A percentile compares a stretch with the other conserved stretches of the same genome.
Conservation (phyloP, 176 grass and related monocot genomes). For the barley (Hordeum vulgare) region DNA sequence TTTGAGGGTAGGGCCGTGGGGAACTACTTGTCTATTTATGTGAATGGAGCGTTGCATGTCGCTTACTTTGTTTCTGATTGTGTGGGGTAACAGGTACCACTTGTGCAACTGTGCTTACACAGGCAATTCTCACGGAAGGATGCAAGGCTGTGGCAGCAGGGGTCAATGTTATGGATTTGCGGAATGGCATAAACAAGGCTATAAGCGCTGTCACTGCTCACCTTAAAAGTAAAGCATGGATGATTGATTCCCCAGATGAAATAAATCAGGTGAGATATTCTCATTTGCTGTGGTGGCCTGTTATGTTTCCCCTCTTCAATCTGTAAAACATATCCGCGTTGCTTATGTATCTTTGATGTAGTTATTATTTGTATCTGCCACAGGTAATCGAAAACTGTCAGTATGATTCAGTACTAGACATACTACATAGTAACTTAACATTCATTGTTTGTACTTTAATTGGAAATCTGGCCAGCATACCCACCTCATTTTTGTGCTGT, state of each 20-base stretch:
- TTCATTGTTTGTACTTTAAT: neutral
- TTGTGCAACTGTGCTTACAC: conserved; percentile 87
- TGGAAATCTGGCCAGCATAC: neutral
- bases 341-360: conserved; percentile 10
- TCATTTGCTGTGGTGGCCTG: neutral
- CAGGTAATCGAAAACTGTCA: neutral
- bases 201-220: conserved; percentile 57
- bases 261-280: conserved; percentile 69
- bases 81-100: conserved; percentile 66
- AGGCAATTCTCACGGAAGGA: conserved; percentile 87
- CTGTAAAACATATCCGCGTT: neutral
- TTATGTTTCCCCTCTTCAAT: neutral
- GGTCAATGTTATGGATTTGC: conserved; percentile 86
- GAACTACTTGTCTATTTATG: neutral
- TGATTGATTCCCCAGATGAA: conserved; percentile 78
- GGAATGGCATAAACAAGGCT: conserved; percentile 81
- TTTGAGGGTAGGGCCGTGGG: neutral
- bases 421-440: neutral
- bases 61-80: conserved; percentile 13
- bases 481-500: conserved; percentile 13
- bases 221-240: conserved; percentile 75
- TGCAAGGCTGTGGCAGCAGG: conserved; percentile 90
- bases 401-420: neutral
- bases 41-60: neutral
- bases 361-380: neutral